A percentile compares a stretch with the other conserved stretches of the same genome.
Conservation (phyloP, 129 eudicot species). For the Pseudognaphalium luteoalbum region DNA sequence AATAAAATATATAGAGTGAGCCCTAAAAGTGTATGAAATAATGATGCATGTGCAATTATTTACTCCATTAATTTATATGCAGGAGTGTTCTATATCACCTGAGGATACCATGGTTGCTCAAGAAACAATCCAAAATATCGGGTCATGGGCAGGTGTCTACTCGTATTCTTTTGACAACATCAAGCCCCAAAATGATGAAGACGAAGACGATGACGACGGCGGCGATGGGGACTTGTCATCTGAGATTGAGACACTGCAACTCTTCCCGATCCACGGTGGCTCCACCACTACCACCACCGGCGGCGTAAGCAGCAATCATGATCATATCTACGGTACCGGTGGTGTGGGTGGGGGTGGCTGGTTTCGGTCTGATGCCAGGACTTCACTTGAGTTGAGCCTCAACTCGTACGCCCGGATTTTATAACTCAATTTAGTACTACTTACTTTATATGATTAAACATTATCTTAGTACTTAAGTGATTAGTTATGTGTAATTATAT, state of each 20-base stretch:
- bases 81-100: constrained; percentile 86
- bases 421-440: constrained; percentile 21
- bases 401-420: constrained; percentile 57
- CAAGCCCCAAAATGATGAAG: constrained; percentile 19
- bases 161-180: constrained; percentile 41
- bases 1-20: too few species aligned
- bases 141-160: constrained; percentile 48
- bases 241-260: constrained; percentile 76
- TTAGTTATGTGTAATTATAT: constrained; percentile 4
- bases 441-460: neutral
- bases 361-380: constrained; percentile 38
- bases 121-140: constrained; percentile 37
- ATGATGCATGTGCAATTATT: neutral
- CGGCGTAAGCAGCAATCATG: constrained; percentile 17
- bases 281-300: constrained; percentile 18
- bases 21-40: too few species aligned
- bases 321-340: constrained; percentile 23
- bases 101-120: constrained; percentile 37
- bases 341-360: constrained; percentile 44
- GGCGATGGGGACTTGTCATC: constrained; percentile 33
- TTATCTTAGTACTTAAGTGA: constrained; percentile 2
- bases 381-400: constrained; percentile 87
- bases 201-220: constrained; percentile 27
- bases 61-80: too few species aligned
- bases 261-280: constrained; percentile 76